phyloP scores from a whole-genome alignment of 352 stramenopile species.

The Globisporangium paddicum region DNA sequence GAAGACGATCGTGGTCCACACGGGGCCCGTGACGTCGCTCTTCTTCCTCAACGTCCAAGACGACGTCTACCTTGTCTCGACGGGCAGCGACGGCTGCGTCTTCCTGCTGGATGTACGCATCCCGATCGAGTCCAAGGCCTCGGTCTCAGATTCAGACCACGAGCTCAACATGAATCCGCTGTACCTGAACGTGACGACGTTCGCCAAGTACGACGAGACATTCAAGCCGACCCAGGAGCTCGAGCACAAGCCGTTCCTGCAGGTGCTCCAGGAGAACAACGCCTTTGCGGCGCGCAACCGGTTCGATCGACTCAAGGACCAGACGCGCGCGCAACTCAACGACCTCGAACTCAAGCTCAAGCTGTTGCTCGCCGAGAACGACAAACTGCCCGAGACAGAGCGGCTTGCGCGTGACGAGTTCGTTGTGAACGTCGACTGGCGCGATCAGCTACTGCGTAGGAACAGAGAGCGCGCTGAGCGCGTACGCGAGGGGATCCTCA shows the following conservation, averaged over 20 bases:
- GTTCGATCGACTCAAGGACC: conserved; percentile 65
- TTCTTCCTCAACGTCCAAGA: conserved; percentile 34
- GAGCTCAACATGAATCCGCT: conserved; percentile 38
- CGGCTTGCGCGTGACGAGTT: conserved; percentile 84
- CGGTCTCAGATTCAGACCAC: background rate
- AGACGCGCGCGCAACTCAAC: conserved; percentile 51
- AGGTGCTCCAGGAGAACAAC: conserved; percentile 29
- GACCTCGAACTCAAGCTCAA: conserved; percentile 69
- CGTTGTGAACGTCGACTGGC: conserved; percentile 83
- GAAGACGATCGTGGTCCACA: conserved; percentile 52
- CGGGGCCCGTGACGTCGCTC: conserved; percentile 51
- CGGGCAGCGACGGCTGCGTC: conserved; percentile 54
- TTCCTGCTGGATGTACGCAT: conserved; percentile 64
- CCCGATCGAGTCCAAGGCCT: conserved; percentile 18
- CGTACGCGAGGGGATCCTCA: conserved; percentile 59
- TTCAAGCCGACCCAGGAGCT: conserved; percentile 48
- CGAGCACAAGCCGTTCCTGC: conserved; percentile 38
- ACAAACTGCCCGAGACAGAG: conserved; percentile 55
- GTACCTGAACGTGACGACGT: conserved; percentile 57
- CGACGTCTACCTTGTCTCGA: conserved; percentile 53
- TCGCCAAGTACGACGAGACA: conserved; percentile 63
- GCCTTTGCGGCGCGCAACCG: conserved; percentile 36
- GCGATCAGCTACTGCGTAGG: conserved; percentile 39
- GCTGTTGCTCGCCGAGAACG: conserved; percentile 66
- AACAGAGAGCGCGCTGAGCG: conserved; percentile 55